Evolutionary conservation across 2,329 filamentous ascomycete genomes (phyloP), one percentile per base, ranked within the genome.

Genomic region (Nannizziopsis barbatae): DNA sequence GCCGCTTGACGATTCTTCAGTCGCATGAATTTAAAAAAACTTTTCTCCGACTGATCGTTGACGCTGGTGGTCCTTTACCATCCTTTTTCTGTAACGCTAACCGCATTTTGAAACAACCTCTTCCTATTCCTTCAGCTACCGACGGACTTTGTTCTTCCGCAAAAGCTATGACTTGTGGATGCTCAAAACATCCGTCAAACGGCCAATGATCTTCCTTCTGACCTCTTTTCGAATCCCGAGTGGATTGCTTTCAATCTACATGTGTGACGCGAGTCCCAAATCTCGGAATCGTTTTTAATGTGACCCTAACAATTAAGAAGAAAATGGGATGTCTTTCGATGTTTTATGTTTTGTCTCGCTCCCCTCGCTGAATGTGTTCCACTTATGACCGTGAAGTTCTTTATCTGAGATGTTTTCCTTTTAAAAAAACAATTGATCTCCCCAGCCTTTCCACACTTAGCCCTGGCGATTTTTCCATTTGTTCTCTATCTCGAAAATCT

Each of bases 401-500:
- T 31, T 14, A 38, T 31, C 17, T 31, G 33, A 35, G 6, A 15
- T 18, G 18, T 22, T 30, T 27, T 37, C 33, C 18, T 27, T 27
- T 27, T 27, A 4, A 27, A 27, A 27, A 27, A 27, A 27, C 22
- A 27, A 27, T 27, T 7, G 22, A 27, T 27, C 22, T 27, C 15
- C 11, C 15, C 15, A n/a, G 12, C 33, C 5, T 36, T 36, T 36
- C 12, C 33, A n/a, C 15, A 12, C 22, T 47, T 47, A 18, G 22
- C 44, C 17, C 44, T 27, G 27, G 10, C 27, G 10, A 18, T 35
- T 7, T 47, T 41, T 30, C 45, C 1, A 22, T 31, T 36, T 42
- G 31, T 47, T 30, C 45, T 42, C 45, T 37, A 41, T 30, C 30
- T 47, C 30, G 45, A 47, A 47, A 47, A 42, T 42, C 37, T 27